Evolutionary conservation across 129 eudicot genomes (phyloP).

Genomic region (Ambrosia trifida): DNA sequence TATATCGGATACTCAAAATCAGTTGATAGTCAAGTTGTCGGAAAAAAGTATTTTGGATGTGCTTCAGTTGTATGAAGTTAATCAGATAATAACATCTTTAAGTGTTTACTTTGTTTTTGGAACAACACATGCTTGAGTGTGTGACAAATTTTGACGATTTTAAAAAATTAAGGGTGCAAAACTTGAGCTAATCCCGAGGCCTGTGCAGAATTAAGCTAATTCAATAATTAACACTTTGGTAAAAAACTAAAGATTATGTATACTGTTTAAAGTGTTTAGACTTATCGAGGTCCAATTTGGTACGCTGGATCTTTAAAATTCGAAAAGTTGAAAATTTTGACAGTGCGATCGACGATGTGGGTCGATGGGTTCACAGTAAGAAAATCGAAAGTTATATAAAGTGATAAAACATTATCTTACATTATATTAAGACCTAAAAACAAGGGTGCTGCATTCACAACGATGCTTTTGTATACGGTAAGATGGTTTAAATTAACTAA

Average conservation of each 20-base stretch:
- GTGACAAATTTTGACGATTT: too few species aligned
- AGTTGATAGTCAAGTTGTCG: too few species aligned
- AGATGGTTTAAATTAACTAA: neutral
- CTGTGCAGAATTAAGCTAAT: too few species aligned
- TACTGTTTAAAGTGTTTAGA: neutral
- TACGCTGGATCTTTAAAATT: neutral
- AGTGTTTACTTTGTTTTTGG: too few species aligned
- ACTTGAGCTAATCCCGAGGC: too few species aligned
- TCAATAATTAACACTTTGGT: too few species aligned
- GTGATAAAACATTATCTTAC: neutral
- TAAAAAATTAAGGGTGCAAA: too few species aligned
- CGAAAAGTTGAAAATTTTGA: neutral
- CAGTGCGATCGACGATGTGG: neutral
- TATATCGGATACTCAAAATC: too few species aligned
- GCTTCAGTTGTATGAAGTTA: too few species aligned
- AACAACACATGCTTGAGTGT: too few species aligned
- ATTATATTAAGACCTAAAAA: neutral
- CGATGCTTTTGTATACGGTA: neutral
- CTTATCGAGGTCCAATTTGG: neutral
- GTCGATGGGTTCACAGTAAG: neutral
- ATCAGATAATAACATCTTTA: too few species aligned
- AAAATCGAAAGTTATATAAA: neutral
- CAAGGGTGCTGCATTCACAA: neutral
- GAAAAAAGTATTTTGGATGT: too few species aligned
- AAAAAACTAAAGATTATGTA: neutral